Evolutionary conservation across 768 basidiomycete species (phyloP).

Genomic region (Phaffia tasmanica): DNA sequence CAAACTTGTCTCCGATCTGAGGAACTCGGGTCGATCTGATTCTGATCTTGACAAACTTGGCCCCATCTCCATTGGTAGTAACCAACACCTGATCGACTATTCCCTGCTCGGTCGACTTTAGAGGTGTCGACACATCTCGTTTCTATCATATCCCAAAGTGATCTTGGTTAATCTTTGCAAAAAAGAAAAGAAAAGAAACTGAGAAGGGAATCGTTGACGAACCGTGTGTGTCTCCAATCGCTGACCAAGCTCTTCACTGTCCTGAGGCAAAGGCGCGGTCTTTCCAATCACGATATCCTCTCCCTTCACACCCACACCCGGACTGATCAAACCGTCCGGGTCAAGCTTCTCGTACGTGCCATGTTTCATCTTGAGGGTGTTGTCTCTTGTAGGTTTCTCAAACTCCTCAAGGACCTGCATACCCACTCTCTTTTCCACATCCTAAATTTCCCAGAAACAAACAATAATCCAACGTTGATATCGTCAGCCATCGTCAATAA

Average conservation of each 20-base stretch:
- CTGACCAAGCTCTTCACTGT: slow-evolving; percentile 94
- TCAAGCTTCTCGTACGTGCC: slow-evolving; percentile 98
- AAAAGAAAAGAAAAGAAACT: too few relatives aligned
- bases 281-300: slow-evolving; percentile 99
- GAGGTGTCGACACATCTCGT: slow-evolving; percentile 90
- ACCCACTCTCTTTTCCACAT: slow-evolving; percentile 93
- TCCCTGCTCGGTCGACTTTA: slow-evolving; percentile 96
- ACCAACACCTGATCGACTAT: slow-evolving; percentile 95
- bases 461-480: background rate
- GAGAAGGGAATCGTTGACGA: too few relatives aligned
- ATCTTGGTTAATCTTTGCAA: too few relatives aligned
- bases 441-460: slow-evolving; percentile 51
- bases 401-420: slow-evolving; percentile 87
- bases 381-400: slow-evolving; percentile 86
- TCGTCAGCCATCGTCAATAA: too few relatives aligned
- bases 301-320: slow-evolving; percentile 85
- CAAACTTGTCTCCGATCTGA: slow-evolving; percentile 98
- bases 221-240: slow-evolving; percentile 76
- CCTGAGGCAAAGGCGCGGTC: slow-evolving; percentile 90
- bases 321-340: slow-evolving; percentile 88
- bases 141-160: slow-evolving; percentile 36
- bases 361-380: slow-evolving; percentile 90
- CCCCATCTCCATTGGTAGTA: slow-evolving; percentile 88
- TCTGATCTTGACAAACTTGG: slow-evolving; percentile 97
- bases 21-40: slow-evolving; percentile 91